A percentile compares a stretch with the other conserved stretches of the same genome.
These are phyloP conservation scores for sunflower (Helianthus annuus) DNA, from an alignment of 129 eudicot genomes.

Conservation along the genomic window DNA sequence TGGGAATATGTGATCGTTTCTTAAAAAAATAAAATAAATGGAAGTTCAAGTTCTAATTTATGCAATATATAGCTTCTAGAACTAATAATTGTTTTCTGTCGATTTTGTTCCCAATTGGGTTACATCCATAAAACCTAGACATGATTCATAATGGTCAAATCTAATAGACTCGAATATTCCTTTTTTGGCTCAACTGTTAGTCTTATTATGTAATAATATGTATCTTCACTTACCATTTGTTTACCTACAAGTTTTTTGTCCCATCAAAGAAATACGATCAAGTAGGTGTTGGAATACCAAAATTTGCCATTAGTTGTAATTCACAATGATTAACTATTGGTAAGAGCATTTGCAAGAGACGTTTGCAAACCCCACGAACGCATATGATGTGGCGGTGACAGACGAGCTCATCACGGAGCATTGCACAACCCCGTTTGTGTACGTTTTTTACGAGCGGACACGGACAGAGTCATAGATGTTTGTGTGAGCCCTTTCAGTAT, in stretches of 20 bases:
- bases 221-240: not conserved
- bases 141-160: constrained; percentile 3
- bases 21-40: not conserved
- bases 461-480: too few species aligned
- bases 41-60: not conserved
- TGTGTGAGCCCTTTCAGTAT: too few species aligned
- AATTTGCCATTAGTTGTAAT: not conserved
- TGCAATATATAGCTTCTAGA: too few species aligned
- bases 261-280: not conserved
- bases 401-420: too few species aligned
- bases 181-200: constrained; percentile 6
- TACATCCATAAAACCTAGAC: constrained; percentile 4
- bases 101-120: constrained; percentile 2
- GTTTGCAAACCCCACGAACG: too few species aligned
- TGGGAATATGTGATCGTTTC: not conserved
- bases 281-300: not conserved
- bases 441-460: too few species aligned
- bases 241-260: not conserved
- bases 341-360: not conserved
- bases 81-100: not conserved
- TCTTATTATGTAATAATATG: not conserved
- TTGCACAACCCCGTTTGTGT: too few species aligned
- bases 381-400: too few species aligned
- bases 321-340: not conserved
- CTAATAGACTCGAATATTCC: constrained; percentile 12